Base-by-base conservation (phyloP, 148 eudicot genomes). In the Cornus controversa region DNA sequence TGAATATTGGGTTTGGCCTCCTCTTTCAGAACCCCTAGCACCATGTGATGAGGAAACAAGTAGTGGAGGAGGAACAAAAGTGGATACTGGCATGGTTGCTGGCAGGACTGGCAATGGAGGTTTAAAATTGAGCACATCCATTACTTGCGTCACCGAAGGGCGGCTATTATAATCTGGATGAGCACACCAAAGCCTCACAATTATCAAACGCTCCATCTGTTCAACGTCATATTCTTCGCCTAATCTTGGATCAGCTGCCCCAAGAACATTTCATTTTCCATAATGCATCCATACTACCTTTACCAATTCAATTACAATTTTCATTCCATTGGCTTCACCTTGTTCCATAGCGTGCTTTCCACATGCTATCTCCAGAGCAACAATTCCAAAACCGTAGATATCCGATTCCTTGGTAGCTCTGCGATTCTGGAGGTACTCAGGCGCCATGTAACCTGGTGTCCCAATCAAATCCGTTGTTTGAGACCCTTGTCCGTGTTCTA, bases 111-210 rank as follows among this genome's bases (percentile, higher is more conserved):
- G 82, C 42, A 67, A 8, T 69, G 77, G 58, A 73, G 77, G 78
- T 79, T 79, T 72, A 53, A 27, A 67, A 13, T 74, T 79, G 5
- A 79, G 58, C 29, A 60, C 28, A 10, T 79, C 53, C 57, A 79
- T 74, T 8, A 9, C 82, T 67, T 79, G 82, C 42, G 29, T 68
- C 10, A 79, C 34, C 13, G 66, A 27, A 4, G 79, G 72, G 4
- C 79, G 50, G 25, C 26, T 14, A 16, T 76, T 66, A n/a, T 31
- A 14, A 58, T 76, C 72, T 10, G 79, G 79, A 54, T 76, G 79
- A n/a, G 72, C 72, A 11, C 79, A 76, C 72, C 79, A 76, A 47
- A 67, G 42, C 20, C 79, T 66, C 2, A 67, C 79, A 47, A 67
- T 22, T 10, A 67, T 20, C 72, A 76, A 45, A 8, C 71, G 26